A percentile compares a stretch with the other conserved stretches of the same genome.
phyloP scores from a whole-genome alignment of 441 rosid species.

The Erysimum cheiri region DNA sequence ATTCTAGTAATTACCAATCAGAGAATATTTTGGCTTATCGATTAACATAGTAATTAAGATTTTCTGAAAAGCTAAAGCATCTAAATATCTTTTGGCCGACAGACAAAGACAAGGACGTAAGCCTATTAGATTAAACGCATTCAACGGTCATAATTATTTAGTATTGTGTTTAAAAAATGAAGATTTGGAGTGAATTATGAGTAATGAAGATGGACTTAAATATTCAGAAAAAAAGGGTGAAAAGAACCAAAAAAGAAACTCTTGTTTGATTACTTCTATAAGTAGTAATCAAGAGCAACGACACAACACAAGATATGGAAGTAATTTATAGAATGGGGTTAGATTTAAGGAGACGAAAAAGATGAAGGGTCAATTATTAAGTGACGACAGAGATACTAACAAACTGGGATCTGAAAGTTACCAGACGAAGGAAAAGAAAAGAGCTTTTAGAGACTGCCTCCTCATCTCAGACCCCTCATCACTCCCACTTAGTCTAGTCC shows the following conservation, averaged over 20 bases:
- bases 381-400: slow-evolving; percentile 51
- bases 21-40: not conserved
- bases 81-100: slow-evolving; percentile 37
- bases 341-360: slow-evolving; percentile 41
- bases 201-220: not conserved
- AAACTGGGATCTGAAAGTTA: slow-evolving; percentile 58
- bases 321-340: slow-evolving; percentile 33
- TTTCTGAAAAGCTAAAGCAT: slow-evolving; percentile 20
- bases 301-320: slow-evolving; percentile 35
- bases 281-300: slow-evolving; percentile 42
- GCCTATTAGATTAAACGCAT: slow-evolving; percentile 24
- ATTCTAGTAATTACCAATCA: not conserved
- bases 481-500: slow-evolving; percentile 44
- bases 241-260: not conserved
- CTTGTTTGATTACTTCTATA: slow-evolving; percentile 37
- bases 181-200: not conserved
- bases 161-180: not conserved
- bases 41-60: slow-evolving; percentile 1
- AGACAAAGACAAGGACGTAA: slow-evolving; percentile 23
- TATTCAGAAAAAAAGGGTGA: not conserved
- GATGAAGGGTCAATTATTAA: slow-evolving; percentile 42
- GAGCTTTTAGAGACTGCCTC: slow-evolving; percentile 44
- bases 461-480: slow-evolving; percentile 40
- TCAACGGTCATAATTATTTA: slow-evolving; percentile 15
- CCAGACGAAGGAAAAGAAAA: slow-evolving; percentile 45